phyloP scores from a whole-genome alignment of 768 basidiomycete genomes.

The Ramaria sp. region DNA sequence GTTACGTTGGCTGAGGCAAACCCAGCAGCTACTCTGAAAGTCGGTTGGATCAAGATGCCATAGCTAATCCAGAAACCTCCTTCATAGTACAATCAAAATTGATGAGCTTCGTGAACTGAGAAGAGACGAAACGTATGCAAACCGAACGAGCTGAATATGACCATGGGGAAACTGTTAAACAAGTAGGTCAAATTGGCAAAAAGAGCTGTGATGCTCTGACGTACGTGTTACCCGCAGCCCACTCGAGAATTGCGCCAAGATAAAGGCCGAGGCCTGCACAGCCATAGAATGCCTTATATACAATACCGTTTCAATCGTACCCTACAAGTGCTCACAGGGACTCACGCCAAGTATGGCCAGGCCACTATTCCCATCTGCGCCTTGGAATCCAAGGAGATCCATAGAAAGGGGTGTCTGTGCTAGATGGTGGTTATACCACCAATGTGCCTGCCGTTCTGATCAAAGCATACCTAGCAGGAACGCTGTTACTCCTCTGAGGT shows the following conservation, averaged over 20 bases:
- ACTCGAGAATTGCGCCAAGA: constrained; percentile 6
- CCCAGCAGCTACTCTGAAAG: constrained; percentile 6
- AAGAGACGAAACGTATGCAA: not conserved
- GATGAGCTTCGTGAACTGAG: not conserved
- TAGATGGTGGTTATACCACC: not conserved
- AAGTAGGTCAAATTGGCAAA: not conserved
- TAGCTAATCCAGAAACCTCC: constrained; percentile 10
- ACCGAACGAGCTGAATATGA: constrained; percentile 10
- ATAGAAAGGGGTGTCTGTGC: constrained; percentile 9
- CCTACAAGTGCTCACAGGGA: not conserved
- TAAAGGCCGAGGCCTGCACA: constrained; percentile 9
- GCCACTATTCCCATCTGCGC: constrained; percentile 2
- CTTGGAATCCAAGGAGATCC: constrained; percentile 10
- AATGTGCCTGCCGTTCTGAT: not conserved
- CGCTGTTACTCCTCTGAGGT: not conserved
- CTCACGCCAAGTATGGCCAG: constrained; percentile 3
- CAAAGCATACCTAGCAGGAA: constrained; percentile 4
- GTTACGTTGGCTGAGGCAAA: constrained; percentile 7
- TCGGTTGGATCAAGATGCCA: constrained; percentile 7
- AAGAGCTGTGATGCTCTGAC: not conserved
- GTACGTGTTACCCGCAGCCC: constrained; percentile 7
- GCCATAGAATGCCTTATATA: constrained; percentile 6
- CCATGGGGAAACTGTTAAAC: constrained; percentile 4
- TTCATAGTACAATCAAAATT: not conserved
- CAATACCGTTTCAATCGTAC: not conserved